These are phyloP conservation scores for Phialocephala sp. DNA, from an alignment of 2,329 filamentous ascomycete genomes.

Conservation along the genomic window DNA sequence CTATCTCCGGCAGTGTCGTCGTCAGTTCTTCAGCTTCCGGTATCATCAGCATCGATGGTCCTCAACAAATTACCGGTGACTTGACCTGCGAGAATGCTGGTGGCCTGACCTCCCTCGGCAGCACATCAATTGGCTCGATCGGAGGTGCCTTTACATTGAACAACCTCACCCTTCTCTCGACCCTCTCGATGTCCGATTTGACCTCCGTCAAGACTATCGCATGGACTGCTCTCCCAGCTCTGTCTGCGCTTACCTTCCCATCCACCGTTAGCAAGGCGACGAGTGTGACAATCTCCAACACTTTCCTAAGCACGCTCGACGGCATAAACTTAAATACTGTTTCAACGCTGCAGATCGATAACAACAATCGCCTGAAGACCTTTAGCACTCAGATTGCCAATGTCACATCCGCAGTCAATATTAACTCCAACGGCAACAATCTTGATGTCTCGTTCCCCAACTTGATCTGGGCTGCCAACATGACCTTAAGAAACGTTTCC, in stretches of 20 bases:
- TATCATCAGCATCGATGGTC: constrained; percentile 63
- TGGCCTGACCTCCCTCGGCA: constrained; percentile 67
- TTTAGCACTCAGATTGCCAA: constrained; percentile 81
- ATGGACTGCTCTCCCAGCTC: constrained; percentile 72
- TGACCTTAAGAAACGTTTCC: constrained; percentile 83
- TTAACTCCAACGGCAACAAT: constrained; percentile 80
- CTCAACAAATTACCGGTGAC: constrained; percentile 61
- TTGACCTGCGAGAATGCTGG: constrained; percentile 65
- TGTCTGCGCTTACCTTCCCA: constrained; percentile 64
- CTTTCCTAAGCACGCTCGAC: constrained; percentile 76
- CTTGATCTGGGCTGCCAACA: constrained; percentile 77
- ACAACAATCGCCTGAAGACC: constrained; percentile 80
- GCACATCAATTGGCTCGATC: constrained; percentile 67
- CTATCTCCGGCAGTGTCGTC: constrained; percentile 43
- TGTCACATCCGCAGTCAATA: constrained; percentile 71
- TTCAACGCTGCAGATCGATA: constrained; percentile 79
- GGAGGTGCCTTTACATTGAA: constrained; percentile 72
- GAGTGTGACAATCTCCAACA: constrained; percentile 82
- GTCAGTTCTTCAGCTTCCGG: constrained; percentile 41
- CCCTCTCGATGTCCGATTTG: constrained; percentile 70
- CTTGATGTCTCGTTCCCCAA: constrained; percentile 77
- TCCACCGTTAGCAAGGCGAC: constrained; percentile 68
- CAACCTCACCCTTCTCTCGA: constrained; percentile 71
- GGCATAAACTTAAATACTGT: constrained; percentile 82
- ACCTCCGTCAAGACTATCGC: constrained; percentile 68